A percentile compares a stretch with the other conserved stretches of the same genome.
Conservation (phyloP, 2,329 filamentous ascomycete species). For the Pestalotiopsis sp. region DNA sequence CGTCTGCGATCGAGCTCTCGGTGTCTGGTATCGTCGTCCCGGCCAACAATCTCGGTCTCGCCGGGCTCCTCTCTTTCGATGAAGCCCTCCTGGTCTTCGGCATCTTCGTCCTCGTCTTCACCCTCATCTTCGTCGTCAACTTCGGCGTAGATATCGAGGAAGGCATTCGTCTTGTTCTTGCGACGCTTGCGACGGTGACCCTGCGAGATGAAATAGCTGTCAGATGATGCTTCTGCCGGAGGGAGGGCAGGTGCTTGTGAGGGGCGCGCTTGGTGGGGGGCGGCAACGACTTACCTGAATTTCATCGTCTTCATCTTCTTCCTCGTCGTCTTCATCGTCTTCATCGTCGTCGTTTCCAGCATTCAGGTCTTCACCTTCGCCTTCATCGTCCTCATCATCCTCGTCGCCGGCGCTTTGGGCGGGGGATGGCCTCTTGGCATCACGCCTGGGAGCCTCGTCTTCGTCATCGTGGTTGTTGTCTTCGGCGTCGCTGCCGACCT, state of each 20-base stretch:
- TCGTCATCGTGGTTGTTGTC: conserved; percentile 38
- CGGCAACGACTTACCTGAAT: conserved; percentile 53
- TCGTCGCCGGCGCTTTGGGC: conserved; percentile 29
- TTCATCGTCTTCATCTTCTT: conserved; percentile 65
- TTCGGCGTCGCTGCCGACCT: conserved; percentile 72
- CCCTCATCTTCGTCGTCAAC: conserved; percentile 92
- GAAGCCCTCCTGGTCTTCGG: conserved; percentile 79
- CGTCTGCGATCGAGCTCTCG: conserved; percentile 91
- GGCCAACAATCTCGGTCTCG: conserved; percentile 77
- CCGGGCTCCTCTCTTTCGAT: conserved; percentile 90
- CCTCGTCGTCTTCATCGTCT: conserved; percentile 49
- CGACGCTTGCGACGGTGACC: conserved; percentile 78
- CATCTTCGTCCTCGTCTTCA: conserved; percentile 87
- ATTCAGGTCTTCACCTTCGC: conserved; percentile 37
- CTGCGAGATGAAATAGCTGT: conserved; percentile 30
- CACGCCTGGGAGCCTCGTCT: conserved; percentile 24
- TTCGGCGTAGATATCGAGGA: conserved; percentile 97
- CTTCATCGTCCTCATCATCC: conserved; percentile 46
- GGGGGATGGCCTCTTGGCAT: conserved; percentile 22
- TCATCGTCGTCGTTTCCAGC: conserved; percentile 51
- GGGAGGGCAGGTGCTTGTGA: background rate
- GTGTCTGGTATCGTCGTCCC: conserved; percentile 89
- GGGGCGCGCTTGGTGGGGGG: background rate
- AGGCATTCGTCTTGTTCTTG: conserved; percentile 74
- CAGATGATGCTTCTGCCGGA: conserved; percentile 1